Percentiles rank a stretch among this genome's conserved stretches.
Evolutionary conservation across 2,329 filamentous ascomycete species (phyloP).

Genomic region (Fusarium miscanthi): DNA sequence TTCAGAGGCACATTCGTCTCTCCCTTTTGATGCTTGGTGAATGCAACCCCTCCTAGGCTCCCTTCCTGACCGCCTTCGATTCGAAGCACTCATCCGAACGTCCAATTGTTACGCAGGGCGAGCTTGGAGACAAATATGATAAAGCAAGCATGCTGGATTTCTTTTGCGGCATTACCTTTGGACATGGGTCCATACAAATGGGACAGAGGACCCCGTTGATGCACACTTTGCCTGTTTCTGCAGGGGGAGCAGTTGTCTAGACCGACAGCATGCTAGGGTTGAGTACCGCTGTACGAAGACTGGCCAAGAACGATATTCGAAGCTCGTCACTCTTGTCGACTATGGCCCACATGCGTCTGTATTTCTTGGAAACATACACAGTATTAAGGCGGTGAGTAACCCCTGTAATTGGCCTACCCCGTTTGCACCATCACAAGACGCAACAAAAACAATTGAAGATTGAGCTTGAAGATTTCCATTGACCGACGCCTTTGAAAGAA

Average conservation of each 20-base stretch:
- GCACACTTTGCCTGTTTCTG: constrained; percentile 32
- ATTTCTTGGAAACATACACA: constrained; percentile 22
- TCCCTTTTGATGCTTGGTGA: constrained; percentile 21
- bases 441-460: constrained; percentile 2
- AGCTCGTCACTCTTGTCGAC: constrained; percentile 24
- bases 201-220: constrained; percentile 36
- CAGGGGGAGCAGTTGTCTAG: constrained; percentile 41
- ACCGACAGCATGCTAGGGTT: constrained; percentile 29
- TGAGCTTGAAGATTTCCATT: background rate
- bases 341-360: constrained; percentile 20
- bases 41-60: constrained; percentile 38
- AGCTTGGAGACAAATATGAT: constrained; percentile 38
- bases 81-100: constrained; percentile 36
- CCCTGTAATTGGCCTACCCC: background rate
- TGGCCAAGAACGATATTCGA: constrained; percentile 29
- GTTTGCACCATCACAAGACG: background rate
- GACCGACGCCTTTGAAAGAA: constrained; percentile 6
- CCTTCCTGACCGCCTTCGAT: constrained; percentile 41
- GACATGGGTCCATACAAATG: constrained; percentile 37
- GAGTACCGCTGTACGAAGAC: constrained; percentile 12
- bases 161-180: constrained; percentile 41
- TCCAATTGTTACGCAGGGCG: constrained; percentile 38
- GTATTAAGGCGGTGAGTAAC: constrained; percentile 20
- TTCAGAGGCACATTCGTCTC: constrained; percentile 20
- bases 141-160: constrained; percentile 37